phyloP scores from a whole-genome alignment of 371 early-diverging fungal species.

The Mucor circinelloides region DNA sequence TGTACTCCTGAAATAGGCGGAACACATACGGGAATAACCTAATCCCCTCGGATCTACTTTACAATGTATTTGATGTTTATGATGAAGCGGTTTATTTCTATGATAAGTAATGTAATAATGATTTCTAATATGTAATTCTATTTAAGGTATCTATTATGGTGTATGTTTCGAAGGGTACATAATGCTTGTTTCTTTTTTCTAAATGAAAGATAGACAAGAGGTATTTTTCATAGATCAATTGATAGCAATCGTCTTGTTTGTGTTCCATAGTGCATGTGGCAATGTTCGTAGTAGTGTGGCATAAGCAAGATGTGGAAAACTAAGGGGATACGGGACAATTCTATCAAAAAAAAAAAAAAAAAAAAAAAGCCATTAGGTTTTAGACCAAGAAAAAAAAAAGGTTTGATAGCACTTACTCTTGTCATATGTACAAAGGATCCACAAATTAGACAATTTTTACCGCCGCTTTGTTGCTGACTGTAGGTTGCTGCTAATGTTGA shows the following conservation, averaged over 20 bases:
- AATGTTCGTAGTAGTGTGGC: background rate
- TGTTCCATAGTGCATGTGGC: background rate
- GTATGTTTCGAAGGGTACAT: background rate
- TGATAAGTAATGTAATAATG: background rate
- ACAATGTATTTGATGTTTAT: background rate
- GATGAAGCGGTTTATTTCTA: background rate
- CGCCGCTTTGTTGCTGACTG: background rate
- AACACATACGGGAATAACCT: background rate
- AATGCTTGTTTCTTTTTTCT: too few relatives aligned
- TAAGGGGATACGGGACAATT: conserved; percentile 15
- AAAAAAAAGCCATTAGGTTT: background rate
- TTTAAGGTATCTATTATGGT: background rate
- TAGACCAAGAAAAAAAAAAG: background rate
- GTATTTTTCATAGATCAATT: background rate
- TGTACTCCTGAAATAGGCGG: background rate
- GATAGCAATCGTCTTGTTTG: background rate
- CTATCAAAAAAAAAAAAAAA: background rate
- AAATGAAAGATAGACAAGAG: background rate
- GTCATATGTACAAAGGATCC: conserved; percentile 14
- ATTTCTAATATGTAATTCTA: background rate
- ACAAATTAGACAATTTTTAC: conserved; percentile 10
- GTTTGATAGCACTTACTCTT: background rate
- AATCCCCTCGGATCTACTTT: background rate
- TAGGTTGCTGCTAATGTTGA: background rate
- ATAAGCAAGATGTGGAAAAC: background rate